Base-by-base conservation (phyloP, 306 rosid genomes). In the Abrus precatorius region DNA sequence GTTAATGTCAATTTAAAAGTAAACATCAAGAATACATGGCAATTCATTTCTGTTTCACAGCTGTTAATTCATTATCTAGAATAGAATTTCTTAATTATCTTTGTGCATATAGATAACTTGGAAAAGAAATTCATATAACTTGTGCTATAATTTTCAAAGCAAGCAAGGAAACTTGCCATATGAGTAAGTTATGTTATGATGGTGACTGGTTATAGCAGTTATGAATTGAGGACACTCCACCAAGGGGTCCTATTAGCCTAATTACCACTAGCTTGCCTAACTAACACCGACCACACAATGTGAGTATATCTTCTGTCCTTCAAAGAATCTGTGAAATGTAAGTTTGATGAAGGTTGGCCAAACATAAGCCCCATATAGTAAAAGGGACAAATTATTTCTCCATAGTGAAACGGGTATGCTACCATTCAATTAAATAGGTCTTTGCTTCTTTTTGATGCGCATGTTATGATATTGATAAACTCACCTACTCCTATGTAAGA, bases 221-320 rank as follows among this genome's bases (percentile, higher is more conserved):
- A 52, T 65, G 68, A 20, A 32, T 9, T 10, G 44, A 33, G 84
- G 80, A 48, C 45, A 87, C 36, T 44, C 41, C 74, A 67, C 34
- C 56, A 53, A 6, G 33, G 65, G 44, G 49, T 49, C 14, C 62
- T 61, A 73, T 59, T 8, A 62, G 73, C 72, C 69, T 71, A 20
- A 74, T 55, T 20, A 65, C 70, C 83, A 74, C 79, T 41, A 70
- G 82, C 87, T 79, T 81, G 85, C 84, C 75, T 40, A 75, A 81
- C 64, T 57, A 71, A 64, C 36, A 28, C 13, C 40, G 4, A 64
- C 83, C 80, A 73, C 86, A 43, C 3, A 63, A 34, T 40, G 27
- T 30, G 54, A 12, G 52, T 65, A 77, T 74, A 54, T 75, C 52
- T 54, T 34, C 38, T 44, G 45, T 52, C 80, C 70, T 45, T 75